Percentiles rank a stretch among this genome's conserved stretches.
phyloP scores from a whole-genome alignment of 176 grass and related monocot species.

The Paspalum notatum region DNA sequence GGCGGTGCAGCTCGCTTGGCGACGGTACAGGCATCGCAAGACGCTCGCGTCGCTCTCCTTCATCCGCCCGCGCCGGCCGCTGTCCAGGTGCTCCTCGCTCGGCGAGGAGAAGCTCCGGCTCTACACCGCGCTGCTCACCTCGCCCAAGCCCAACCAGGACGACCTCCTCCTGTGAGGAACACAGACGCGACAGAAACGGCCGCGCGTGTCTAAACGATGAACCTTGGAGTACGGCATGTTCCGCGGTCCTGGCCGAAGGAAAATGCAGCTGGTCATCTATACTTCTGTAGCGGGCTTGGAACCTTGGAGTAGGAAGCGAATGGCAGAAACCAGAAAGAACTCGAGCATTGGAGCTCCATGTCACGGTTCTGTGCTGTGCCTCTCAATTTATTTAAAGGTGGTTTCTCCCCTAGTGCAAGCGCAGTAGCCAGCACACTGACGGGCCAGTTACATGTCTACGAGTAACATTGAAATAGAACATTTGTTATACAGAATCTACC shows the following conservation, averaged over 20 bases:
- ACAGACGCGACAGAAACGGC: neutral
- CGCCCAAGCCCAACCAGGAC: slow-evolving; percentile 82
- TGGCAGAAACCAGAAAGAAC: neutral
- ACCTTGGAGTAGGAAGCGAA: neutral
- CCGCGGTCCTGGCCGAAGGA: neutral
- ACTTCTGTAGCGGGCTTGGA: neutral
- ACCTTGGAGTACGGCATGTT: neutral
- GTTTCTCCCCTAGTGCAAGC: neutral
- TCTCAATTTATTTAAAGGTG: neutral
- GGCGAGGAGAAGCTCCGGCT: slow-evolving; percentile 87
- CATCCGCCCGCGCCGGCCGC: slow-evolving; percentile 67
- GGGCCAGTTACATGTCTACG: neutral
- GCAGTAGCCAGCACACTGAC: neutral
- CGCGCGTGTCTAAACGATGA: neutral
- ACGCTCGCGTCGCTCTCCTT: slow-evolving; percentile 77
- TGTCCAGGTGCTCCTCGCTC: slow-evolving; percentile 74
- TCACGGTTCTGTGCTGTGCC: neutral
- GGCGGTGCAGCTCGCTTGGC: slow-evolving; percentile 87
- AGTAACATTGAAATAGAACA: neutral
- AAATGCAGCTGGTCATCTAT: neutral
- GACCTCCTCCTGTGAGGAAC: slow-evolving; percentile 36
- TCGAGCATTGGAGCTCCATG: neutral
- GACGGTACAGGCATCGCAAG: slow-evolving; percentile 74
- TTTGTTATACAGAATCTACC: neutral
- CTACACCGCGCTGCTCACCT: slow-evolving; percentile 76